These are phyloP conservation scores for Pseudopithomyces chartarum DNA, from an alignment of 2,329 filamentous ascomycete species.

Conservation along the genomic window DNA sequence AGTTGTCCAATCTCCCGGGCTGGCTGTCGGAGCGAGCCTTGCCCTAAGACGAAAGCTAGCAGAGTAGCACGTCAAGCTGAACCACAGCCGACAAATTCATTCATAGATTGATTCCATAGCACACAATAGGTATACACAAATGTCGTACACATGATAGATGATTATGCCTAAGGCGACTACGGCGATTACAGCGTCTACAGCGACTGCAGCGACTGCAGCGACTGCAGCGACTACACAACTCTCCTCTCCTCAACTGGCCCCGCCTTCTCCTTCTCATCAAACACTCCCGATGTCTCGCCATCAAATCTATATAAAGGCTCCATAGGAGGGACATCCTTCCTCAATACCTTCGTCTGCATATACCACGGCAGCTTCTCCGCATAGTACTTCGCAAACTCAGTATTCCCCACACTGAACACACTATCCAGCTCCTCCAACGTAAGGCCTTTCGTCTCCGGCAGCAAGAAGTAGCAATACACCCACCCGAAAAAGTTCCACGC, in stretches of 20 bases:
- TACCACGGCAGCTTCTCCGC: conserved; percentile 44
- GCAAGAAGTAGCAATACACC: conserved; percentile 55
- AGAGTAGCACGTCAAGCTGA: too few species aligned
- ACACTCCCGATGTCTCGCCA: conserved; percentile 12
- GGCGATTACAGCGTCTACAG: too few species aligned
- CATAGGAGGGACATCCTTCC: conserved; percentile 32
- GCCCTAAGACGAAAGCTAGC: too few species aligned
- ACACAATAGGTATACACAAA: too few species aligned
- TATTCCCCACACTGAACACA: conserved; percentile 56
- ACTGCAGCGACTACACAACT: neutral
- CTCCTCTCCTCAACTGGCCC: neutral
- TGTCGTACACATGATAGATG: too few species aligned
- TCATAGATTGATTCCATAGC: too few species aligned
- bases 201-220: too few species aligned
- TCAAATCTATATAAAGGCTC: conserved; percentile 30
- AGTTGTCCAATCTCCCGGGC: too few species aligned
- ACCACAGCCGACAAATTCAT: too few species aligned
- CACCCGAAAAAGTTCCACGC: conserved; percentile 58
- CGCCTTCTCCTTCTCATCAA: neutral
- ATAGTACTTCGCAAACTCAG: conserved; percentile 29
- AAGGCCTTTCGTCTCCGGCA: conserved; percentile 55
- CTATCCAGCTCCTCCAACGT: conserved; percentile 51
- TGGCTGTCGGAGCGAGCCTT: too few species aligned
- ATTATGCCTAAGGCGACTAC: too few species aligned
- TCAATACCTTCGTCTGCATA: conserved; percentile 38